phyloP scores from a whole-genome alignment of 1,284 basidiomycete genomes.

The Pulchroboletus neoregius region DNA sequence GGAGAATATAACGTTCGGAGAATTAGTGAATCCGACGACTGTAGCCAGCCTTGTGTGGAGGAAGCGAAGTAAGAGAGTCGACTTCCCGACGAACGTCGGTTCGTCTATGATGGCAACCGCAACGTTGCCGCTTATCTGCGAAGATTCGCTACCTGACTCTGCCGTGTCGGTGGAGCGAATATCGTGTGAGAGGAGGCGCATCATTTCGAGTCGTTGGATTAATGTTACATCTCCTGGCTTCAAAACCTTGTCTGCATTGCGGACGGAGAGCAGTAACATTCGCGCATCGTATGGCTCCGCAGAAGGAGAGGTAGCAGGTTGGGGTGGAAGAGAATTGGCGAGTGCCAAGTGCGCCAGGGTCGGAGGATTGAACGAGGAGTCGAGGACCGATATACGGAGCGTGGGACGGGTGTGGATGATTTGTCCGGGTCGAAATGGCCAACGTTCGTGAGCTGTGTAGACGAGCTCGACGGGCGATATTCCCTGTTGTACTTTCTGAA shows the following conservation, averaged over 20 bases:
- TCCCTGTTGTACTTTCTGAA: constrained; percentile 46
- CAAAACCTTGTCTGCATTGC: constrained; percentile 85
- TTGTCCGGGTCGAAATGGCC: constrained; percentile 45
- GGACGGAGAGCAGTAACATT: constrained; percentile 80
- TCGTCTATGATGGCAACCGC: constrained; percentile 84
- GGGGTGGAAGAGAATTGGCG: constrained; percentile 44
- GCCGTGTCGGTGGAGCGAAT: constrained; percentile 30
- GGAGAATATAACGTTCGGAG: not conserved
- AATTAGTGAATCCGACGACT: constrained; percentile 10
- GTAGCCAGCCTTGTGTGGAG: constrained; percentile 40
- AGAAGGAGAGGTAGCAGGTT: constrained; percentile 7
- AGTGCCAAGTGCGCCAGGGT: constrained; percentile 84
- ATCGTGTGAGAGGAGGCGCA: constrained; percentile 59
- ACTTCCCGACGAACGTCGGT: constrained; percentile 88
- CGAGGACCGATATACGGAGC: constrained; percentile 66
- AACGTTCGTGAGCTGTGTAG: constrained; percentile 48
- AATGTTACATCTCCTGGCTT: constrained; percentile 72
- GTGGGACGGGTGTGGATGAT: constrained; percentile 15
- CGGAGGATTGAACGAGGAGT: constrained; percentile 95
- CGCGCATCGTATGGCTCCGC: constrained; percentile 60
- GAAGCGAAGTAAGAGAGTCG: constrained; percentile 54
- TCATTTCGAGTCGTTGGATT: constrained; percentile 79
- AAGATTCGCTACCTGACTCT: constrained; percentile 8
- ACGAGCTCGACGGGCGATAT: constrained; percentile 51
- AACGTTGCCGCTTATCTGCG: constrained; percentile 43